Percentiles rank a stretch among this genome's conserved stretches.
Conservation (phyloP, 208 protist species). For the Leishmania tropica region DNA sequence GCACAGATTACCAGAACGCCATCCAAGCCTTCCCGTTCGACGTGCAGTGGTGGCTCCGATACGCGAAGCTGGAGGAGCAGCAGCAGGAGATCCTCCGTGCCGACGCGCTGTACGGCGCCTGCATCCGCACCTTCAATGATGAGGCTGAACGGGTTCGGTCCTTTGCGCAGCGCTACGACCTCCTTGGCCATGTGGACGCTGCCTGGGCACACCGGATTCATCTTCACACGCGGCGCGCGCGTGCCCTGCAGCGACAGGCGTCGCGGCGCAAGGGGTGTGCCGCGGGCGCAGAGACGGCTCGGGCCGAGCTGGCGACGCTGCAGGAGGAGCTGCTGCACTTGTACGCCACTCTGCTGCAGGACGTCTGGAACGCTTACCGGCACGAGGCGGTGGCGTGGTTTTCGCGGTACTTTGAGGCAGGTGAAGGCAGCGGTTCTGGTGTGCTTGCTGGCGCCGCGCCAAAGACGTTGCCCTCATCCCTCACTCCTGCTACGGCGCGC, state of each 20-base stretch:
- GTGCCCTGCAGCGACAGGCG: conserved; percentile 18
- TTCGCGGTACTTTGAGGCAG: conserved; percentile 24
- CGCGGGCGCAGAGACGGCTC: conserved; percentile 21
- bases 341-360: conserved; percentile 58
- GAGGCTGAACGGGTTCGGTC: conserved; percentile 47
- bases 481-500: conserved; percentile 63
- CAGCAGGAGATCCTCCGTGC: conserved; percentile 54
- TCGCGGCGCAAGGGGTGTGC: conserved; percentile 4
- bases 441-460: conserved; percentile 33
- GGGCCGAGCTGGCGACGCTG: conserved; percentile 21
- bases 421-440: conserved; percentile 31
- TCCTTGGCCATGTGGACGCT: conserved; percentile 68
- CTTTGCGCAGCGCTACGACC: conserved; percentile 69
- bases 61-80: conserved; percentile 80
- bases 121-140: conserved; percentile 51
- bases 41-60: conserved; percentile 65
- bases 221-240: conserved; percentile 42
- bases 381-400: conserved; percentile 78
- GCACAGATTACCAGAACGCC: conserved; percentile 54
- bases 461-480: conserved; percentile 40
- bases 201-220: conserved; percentile 72
- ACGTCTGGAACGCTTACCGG: conserved; percentile 74
- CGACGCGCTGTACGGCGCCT: conserved; percentile 58
- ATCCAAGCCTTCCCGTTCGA: conserved; percentile 69
- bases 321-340: conserved; percentile 36